A percentile compares a stretch with the other conserved stretches of the same genome.
Conservation (phyloP, 106 monocot species). For the Allium sativum region DNA sequence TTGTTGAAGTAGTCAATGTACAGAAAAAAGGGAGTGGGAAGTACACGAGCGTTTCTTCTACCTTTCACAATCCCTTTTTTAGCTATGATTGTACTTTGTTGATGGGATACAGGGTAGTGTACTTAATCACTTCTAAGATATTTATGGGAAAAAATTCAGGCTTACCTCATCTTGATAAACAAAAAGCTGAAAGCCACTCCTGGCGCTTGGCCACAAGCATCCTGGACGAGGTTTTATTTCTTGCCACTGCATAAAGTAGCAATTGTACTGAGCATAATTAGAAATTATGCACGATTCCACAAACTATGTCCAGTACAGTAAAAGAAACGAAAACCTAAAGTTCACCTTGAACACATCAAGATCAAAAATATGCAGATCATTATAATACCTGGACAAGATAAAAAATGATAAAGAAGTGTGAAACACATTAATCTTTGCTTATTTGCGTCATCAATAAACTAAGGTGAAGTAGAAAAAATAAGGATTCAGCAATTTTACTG, state of each 20-base stretch:
- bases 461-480: neutral
- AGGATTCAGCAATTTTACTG: too few relatives aligned
- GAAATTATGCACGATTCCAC: neutral
- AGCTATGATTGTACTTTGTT: too few relatives aligned
- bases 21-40: too few relatives aligned
- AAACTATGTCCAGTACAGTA: neutral
- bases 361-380: conserved; percentile 92
- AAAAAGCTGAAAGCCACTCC: conserved; percentile 95
- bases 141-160: neutral
- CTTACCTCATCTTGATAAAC: conserved; percentile 90
- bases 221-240: conserved; percentile 93
- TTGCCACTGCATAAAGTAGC: conserved; percentile 73
- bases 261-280: neutral
- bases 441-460: too few relatives aligned
- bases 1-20: too few relatives aligned
- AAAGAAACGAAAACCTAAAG: neutral
- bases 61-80: too few relatives aligned
- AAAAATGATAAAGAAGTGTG: neutral
- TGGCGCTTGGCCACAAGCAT: conserved; percentile 76
- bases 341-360: conserved; percentile 86
- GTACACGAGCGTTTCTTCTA: too few relatives aligned
- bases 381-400: conserved; percentile 64
- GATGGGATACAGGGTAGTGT: too few relatives aligned
- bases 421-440: neutral
- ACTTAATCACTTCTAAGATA: too few relatives aligned